Evolutionary conservation across 2,329 filamentous ascomycete species (phyloP), one percentile per base, ranked within the genome.

Genomic region (Fusarium algeriense): DNA sequence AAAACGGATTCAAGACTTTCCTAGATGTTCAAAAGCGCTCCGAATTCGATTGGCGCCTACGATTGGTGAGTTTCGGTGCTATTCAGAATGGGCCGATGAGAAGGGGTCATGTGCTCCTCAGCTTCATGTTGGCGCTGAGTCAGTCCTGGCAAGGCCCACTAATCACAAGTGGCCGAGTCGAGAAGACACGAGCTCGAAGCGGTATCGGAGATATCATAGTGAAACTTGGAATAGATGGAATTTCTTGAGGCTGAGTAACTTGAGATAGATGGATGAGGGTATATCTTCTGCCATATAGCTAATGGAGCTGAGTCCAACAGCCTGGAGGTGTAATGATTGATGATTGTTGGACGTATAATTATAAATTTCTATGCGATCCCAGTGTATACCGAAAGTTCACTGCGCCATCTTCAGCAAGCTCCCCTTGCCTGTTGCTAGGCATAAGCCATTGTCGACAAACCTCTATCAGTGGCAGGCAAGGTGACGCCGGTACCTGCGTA

Each of bases 161-260:
- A 10, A 41, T 23, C 38, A 48, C 35, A 26, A 12, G 44, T 20
- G 61, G 52, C 23, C 50, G 53, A 57, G 40, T 45, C 32, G 34
- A 52, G 43, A 19, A 38, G 50, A 43, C 30, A 34, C 28, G 28
- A 55, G 20, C 17, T 34, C 41, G 17, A 41, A 62, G 60, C 69
- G 69, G 69, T 61, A 72, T 73, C 69, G 69, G 69, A 70, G 48
- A 53, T 56, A 46, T 15, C 43, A 41, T n/a, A 34, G 30, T 32
- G 26, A 35, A 28, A 35, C 32, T n/a, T 53, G 55, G 37, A 14
- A 62, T 32, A 32, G 40, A 13, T 56, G 49, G 15, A 43, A 12
- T 38, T 32, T 26, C 26, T 44, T 23, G 23, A 30, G 38, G 26
- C 34, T 43, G 10, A 60, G 32, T 37, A 52, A 46, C 63, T 30